Base-by-base conservation (phyloP, 2,329 filamentous ascomycete species). In the Fusarium secorum region DNA sequence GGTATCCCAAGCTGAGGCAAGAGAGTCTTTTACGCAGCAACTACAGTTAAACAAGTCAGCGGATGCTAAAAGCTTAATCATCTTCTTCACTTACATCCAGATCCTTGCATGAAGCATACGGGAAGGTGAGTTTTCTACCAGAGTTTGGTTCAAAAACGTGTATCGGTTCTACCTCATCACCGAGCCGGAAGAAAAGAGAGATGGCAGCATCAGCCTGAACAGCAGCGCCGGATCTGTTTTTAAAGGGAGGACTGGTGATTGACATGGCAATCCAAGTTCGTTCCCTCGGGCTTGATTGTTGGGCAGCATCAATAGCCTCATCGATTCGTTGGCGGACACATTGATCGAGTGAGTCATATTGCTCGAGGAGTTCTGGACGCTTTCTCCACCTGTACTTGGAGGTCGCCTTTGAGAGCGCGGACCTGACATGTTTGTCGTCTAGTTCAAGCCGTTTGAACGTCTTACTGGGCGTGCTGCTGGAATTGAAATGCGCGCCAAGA, bases 1-100 rank as follows among this genome's bases (percentile, higher is more conserved):
- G 3, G 1, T 11, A 4, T n/a, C 26, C 26, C 20, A 17, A 4
- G 26, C 0, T 30, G 3, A 48, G 20, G 2, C 3, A 1, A 18
- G 45, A 32, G 7, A 48, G 7, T 13, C 5, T 48, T 22, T 17
- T 7, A 9, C 5, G 45, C 0, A 48, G 1, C 0, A 11, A 17
- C 45, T 48, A 7, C 11, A 10, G 4, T 30, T 0, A 1, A 17
- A 1, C 8, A 9, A 11, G 11, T 48, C 20, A 48, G 44, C 4
- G 1, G 44, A 3, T 46, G 26, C 4, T n/a, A 1, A 15, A 44
- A 2, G 5, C 7, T 20, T 14, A 4, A 3, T 14, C 3, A 15
- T 15, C 2, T 28, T 3, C 4, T 46, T 1, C 7, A 46, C 44
- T 46, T 0, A 46, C 44, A 17, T 17, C 1, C 1, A 46, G 20